These are phyloP conservation scores for Malbranchea zuffiana DNA, from an alignment of 2,329 filamentous ascomycete genomes.

Conservation along the genomic window DNA sequence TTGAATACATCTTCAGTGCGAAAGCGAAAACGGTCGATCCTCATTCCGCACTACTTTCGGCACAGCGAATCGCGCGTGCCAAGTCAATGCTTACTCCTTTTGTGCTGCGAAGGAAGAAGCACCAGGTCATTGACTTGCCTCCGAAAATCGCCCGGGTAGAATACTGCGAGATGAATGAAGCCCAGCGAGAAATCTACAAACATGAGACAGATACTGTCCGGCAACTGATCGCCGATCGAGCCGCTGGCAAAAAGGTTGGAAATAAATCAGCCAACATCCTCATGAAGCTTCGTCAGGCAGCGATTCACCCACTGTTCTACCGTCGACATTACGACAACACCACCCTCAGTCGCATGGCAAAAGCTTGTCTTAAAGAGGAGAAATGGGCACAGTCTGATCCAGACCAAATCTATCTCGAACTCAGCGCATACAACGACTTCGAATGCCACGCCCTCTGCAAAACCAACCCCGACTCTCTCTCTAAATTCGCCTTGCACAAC, in stretches of 20 bases:
- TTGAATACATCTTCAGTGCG: slow-evolving; percentile 83
- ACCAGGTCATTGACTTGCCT: slow-evolving; percentile 80
- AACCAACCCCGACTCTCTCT: slow-evolving; percentile 42
- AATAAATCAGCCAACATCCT: slow-evolving; percentile 55
- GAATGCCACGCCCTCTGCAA: slow-evolving; percentile 50
- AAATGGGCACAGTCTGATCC: slow-evolving; percentile 41
- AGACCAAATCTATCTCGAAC: slow-evolving; percentile 44
- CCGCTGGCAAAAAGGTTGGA: slow-evolving; percentile 44
- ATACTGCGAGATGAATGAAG: slow-evolving; percentile 65
- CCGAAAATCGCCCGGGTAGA: slow-evolving; percentile 67
- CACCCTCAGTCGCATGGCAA: slow-evolving; percentile 64
- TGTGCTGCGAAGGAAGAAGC: slow-evolving; percentile 85
- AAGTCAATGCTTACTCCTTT: slow-evolving; percentile 91
- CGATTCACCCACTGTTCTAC: slow-evolving; percentile 83
- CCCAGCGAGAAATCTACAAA: slow-evolving; percentile 64
- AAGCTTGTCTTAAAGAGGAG: slow-evolving; percentile 62
- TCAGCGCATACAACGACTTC: slow-evolving; percentile 48
- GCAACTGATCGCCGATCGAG: slow-evolving; percentile 50
- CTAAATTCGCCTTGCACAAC: slow-evolving; percentile 47
- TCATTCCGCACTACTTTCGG: slow-evolving; percentile 73
- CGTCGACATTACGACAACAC: slow-evolving; percentile 67
- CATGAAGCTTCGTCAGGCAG: slow-evolving; percentile 85
- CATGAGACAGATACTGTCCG: slow-evolving; percentile 53
- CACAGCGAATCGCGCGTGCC: slow-evolving; percentile 74
- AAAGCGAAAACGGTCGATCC: slow-evolving; percentile 69